A percentile compares a stretch with the other conserved stretches of the same genome.
These are phyloP conservation scores for Paramyrothecium sp. DNA, from an alignment of 2,329 filamentous ascomycete genomes.

Conservation along the genomic window DNA sequence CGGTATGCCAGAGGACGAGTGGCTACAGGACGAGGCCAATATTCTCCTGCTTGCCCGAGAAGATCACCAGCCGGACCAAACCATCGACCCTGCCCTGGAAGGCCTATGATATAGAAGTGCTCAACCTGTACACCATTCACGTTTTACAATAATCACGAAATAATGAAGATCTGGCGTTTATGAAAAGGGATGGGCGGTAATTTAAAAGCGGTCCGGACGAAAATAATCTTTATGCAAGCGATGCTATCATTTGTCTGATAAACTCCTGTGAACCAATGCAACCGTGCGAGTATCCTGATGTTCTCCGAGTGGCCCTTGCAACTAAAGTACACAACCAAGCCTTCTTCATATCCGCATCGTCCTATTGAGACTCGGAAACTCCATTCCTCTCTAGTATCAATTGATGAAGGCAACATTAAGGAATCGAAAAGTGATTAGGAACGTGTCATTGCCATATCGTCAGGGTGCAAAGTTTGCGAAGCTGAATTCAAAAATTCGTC, in stretches of 20 bases:
- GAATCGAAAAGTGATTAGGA: no score
- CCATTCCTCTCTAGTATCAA: no score
- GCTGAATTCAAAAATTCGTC: neutral
- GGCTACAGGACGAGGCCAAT: conserved; percentile 42
- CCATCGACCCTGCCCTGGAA: conserved; percentile 31
- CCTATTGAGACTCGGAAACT: no score
- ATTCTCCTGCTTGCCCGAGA: conserved; percentile 37
- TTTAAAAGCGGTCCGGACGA: neutral
- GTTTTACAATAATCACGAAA: neutral
- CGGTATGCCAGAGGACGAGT: conserved; percentile 33
- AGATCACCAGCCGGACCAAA: conserved; percentile 16
- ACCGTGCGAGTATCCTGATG: neutral
- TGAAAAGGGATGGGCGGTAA: neutral
- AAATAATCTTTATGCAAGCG: neutral
- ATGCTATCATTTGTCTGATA: neutral
- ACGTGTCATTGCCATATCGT: no score
- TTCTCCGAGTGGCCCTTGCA: neutral
- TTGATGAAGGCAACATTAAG: no score
- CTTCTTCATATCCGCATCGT: no score
- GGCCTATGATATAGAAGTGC: conserved; percentile 27
- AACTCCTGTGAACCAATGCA: neutral
- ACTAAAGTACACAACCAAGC: neutral
- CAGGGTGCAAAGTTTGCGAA: no score
- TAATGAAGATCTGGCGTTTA: neutral
- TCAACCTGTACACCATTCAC: conserved; percentile 68